phyloP scores from a whole-genome alignment of 108 stramenopile genomes.

The Nitzschia inconspicua region DNA sequence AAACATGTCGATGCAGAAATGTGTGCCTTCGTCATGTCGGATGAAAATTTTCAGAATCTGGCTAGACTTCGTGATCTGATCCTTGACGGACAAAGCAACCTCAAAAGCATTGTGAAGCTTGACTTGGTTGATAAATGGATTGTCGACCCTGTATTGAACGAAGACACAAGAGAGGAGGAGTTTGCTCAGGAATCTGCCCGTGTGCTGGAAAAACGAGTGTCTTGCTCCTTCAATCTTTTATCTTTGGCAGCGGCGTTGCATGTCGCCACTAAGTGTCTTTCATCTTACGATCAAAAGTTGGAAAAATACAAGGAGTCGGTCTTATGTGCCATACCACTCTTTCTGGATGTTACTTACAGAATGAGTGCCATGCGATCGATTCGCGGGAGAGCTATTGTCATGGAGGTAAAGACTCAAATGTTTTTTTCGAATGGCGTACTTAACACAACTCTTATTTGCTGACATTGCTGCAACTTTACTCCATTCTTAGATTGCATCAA shows the following conservation, averaged over 20 bases:
- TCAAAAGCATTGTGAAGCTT: slow-evolving; percentile 64
- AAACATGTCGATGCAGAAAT: slow-evolving; percentile 64
- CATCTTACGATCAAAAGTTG: not conserved
- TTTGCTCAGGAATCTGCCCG: slow-evolving; percentile 22
- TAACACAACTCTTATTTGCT: not conserved
- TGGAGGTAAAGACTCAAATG: slow-evolving; percentile 49
- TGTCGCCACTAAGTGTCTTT: not conserved
- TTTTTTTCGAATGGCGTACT: not conserved
- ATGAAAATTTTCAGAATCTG: slow-evolving; percentile 25
- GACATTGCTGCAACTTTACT: not conserved
- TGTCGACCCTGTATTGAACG: slow-evolving; percentile 11
- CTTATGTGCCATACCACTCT: slow-evolving; percentile 15
- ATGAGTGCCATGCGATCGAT: slow-evolving; percentile 39
- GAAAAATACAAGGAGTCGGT: slow-evolving; percentile 26
- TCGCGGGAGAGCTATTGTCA: slow-evolving; percentile 24
- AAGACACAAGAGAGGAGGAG: slow-evolving; percentile 6
- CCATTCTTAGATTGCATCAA: slow-evolving; percentile 36
- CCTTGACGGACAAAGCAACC: slow-evolving; percentile 38
- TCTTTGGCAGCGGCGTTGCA: slow-evolving; percentile 30
- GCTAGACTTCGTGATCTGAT: slow-evolving; percentile 40
- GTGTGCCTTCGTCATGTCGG: slow-evolving; percentile 55
- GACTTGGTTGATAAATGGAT: slow-evolving; percentile 61
- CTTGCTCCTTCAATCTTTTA: slow-evolving; percentile 55
- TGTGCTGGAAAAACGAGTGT: slow-evolving; percentile 46
- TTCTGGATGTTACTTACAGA: slow-evolving; percentile 29